These are phyloP conservation scores for Rheum nobile DNA, from an alignment of 148 eudicot species.

Conservation along the genomic window DNA sequence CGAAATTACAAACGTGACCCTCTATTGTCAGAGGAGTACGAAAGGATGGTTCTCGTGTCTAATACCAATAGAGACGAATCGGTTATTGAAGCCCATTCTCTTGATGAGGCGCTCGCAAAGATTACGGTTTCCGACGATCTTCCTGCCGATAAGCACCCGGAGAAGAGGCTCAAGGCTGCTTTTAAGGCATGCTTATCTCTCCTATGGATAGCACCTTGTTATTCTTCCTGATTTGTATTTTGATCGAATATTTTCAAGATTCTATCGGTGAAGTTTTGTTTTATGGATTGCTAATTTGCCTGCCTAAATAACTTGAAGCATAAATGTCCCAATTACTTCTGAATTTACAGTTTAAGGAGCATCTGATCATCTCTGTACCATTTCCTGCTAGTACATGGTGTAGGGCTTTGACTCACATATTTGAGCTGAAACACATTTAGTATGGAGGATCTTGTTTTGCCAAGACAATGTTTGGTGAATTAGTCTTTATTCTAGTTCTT, in stretches of 20 bases:
- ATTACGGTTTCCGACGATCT: conserved; percentile 43
- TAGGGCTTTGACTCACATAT: not conserved
- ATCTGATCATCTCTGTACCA: too few relatives aligned
- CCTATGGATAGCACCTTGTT: too few relatives aligned
- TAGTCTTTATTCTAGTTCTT: too few relatives aligned
- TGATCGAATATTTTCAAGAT: too few relatives aligned
- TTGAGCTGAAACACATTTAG: not conserved
- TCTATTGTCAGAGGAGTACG: conserved; percentile 90
- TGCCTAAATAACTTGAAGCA: not conserved
- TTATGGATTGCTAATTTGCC: not conserved
- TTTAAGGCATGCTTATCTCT: conserved; percentile 41
- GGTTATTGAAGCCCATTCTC: conserved; percentile 56
- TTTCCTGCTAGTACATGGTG: too few relatives aligned
- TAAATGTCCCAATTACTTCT: not conserved
- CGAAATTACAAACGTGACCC: too few relatives aligned
- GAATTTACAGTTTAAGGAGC: too few relatives aligned
- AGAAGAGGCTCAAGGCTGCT: conserved; percentile 79
- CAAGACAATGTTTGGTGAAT: too few relatives aligned
- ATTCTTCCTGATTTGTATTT: too few relatives aligned
- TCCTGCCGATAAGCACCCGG: conserved; percentile 82
- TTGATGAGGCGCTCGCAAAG: conserved; percentile 78
- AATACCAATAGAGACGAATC: conserved; percentile 74
- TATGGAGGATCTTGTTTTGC: not conserved
- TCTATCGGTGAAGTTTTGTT: not conserved
- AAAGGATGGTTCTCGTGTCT: conserved; percentile 49